Evolutionary conservation across 139 green algal species (phyloP).

Genomic region (Bryopsis sp.): DNA sequence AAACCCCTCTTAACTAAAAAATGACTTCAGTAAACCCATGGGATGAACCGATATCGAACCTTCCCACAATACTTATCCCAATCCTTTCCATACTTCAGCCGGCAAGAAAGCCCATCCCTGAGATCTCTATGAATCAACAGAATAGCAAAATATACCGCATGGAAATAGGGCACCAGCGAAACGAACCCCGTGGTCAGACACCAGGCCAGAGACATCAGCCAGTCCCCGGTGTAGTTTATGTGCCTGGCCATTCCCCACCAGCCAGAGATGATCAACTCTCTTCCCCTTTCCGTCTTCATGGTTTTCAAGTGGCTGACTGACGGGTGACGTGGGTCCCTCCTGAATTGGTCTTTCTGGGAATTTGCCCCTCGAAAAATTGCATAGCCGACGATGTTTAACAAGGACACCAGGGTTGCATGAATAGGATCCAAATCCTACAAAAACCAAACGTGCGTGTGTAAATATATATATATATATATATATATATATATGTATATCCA

Average conservation of each 20-base stretch:
- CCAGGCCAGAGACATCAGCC: conserved; percentile 85
- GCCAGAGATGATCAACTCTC: conserved; percentile 69
- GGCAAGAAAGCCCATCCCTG: conserved; percentile 80
- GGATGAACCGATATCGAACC: conserved; percentile 83
- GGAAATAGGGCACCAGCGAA: conserved; percentile 86
- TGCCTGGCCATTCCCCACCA: conserved; percentile 89
- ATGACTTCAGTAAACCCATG: conserved; percentile 75
- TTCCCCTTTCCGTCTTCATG: conserved; percentile 74
- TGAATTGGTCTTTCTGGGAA: conserved; percentile 86
- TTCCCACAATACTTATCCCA: conserved; percentile 90
- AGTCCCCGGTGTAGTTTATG: conserved; percentile 93
- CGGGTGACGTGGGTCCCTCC: conserved; percentile 55
- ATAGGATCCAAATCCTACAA: conserved; percentile 25
- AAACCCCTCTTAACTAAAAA: too few species aligned
- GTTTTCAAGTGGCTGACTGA: conserved; percentile 62
- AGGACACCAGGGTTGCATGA: conserved; percentile 36
- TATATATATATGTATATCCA: not conserved
- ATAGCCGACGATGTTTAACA: conserved; percentile 77
- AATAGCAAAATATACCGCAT: conserved; percentile 88
- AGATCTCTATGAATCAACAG: conserved; percentile 78
- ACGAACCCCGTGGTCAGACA: conserved; percentile 79
- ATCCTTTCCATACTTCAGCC: conserved; percentile 87
- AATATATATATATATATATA: not conserved
- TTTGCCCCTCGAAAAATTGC: conserved; percentile 89
- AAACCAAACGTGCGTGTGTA: not conserved